Conservation (phyloP, 2,329 filamentous ascomycete species). For the Kalaharituber pfeilii region DNA sequence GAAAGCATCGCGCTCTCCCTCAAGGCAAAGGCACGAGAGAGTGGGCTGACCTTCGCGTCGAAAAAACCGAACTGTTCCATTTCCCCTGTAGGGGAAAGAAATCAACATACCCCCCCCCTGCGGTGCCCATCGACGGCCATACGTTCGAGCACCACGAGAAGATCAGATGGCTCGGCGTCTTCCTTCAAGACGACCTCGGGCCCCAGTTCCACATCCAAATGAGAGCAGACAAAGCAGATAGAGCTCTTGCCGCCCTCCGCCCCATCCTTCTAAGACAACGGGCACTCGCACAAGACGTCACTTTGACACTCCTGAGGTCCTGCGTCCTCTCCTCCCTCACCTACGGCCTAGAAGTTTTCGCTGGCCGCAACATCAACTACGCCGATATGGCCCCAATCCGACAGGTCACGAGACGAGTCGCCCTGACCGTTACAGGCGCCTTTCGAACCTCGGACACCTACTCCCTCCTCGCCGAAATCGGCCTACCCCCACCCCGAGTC, state of each 20-base stretch:
- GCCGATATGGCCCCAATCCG: neutral
- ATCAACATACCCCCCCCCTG: neutral
- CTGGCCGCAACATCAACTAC: neutral
- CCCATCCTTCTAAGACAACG: too few relatives aligned
- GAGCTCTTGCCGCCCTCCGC: too few relatives aligned
- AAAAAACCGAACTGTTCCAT: neutral
- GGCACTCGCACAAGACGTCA: too few relatives aligned
- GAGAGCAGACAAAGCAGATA: neutral
- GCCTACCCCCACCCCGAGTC: too few relatives aligned
- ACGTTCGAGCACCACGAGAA: neutral
- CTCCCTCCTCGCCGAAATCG: too few relatives aligned
- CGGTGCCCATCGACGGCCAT: neutral
- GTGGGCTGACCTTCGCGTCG: neutral
- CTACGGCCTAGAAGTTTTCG: neutral
- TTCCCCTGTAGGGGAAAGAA: neutral
- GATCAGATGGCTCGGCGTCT: neutral
- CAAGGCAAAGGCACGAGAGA: neutral
- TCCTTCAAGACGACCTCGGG: neutral
- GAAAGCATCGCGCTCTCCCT: neutral
- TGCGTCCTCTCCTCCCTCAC: constrained; percentile 3
- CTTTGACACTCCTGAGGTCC: too few relatives aligned
- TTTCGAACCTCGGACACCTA: too few relatives aligned
- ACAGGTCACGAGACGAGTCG: too few relatives aligned
- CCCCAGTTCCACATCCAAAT: neutral
- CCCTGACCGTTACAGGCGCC: too few relatives aligned